Base-by-base conservation (phyloP, 1,284 basidiomycete genomes). In the Cutaneotrichosporon cavernicola region DNA sequence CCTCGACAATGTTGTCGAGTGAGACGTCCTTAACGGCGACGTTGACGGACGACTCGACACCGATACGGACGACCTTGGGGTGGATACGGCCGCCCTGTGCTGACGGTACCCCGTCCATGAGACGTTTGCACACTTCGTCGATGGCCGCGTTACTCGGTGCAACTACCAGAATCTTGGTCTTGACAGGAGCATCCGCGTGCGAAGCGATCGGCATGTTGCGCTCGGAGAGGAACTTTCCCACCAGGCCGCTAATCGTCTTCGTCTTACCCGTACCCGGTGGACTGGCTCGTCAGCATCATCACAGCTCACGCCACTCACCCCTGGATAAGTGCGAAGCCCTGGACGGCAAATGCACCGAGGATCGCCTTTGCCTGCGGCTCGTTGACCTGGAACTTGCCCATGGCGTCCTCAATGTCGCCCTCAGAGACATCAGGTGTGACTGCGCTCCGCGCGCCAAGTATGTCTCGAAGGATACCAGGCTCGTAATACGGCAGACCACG, bases 221-320 rank as follows among this genome's bases (percentile, higher is more conserved):
- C 56, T 82, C 85, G 1, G 88, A 86, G 46, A 96, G 79, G 75
- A 91, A 94, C 8, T 89, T 87, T 47, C 92, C 89, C 2, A 97
- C 90, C n/a, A 99, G 84, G 21, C 92, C 93, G 72, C 93, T 92
- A 69, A 99, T 99, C 0, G 97, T 99, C 58, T 93, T 97, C 11
- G 97, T 99, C 82, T 99, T 99, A 49, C 97, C 97, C 0, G 97
- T 99, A 69, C 97, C 97, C 1, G 97, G 97, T 32, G 97, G 97
- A 56, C 94, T 94, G 71, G 5, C 1, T 10, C 22, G 52, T 50
- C 4, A 43, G 31, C 31, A 46, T 18, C 43, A 31, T 30, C 22
- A 16, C 36, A n/a, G 26, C 26, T 18, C 0, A 49, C 6, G 0
- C 0, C 4, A 80, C 86, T 68, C 74, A 95, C 94, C 96, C 97